These are phyloP conservation scores for Paecilomyces niveus DNA, from an alignment of 2,329 filamentous ascomycete genomes.

Conservation along the genomic window DNA sequence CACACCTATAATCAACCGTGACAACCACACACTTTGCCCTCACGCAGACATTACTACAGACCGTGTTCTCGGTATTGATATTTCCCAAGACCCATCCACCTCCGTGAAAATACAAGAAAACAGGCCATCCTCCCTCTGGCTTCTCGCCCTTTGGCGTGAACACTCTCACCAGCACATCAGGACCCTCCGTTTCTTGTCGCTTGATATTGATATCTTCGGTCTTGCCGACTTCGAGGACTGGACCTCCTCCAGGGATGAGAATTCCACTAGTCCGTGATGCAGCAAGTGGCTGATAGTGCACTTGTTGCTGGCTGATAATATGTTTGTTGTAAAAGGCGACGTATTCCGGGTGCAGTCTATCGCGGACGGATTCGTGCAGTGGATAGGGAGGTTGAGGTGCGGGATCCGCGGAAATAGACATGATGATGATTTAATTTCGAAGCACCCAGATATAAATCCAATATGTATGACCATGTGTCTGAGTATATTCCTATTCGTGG, in stretches of 20 bases:
- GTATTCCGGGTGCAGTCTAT: conserved; percentile 45
- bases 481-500: neutral
- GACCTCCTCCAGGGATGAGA: conserved; percentile 48
- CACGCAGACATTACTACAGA: conserved; percentile 49
- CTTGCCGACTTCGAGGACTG: conserved; percentile 42
- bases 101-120: conserved; percentile 52
- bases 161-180: conserved; percentile 41
- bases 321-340: conserved; percentile 47
- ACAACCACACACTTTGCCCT: conserved; percentile 47
- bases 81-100: conserved; percentile 54
- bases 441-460: neutral
- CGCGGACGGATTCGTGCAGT: conserved; percentile 41
- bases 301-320: conserved; percentile 46
- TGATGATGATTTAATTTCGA: neutral
- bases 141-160: conserved; percentile 44
- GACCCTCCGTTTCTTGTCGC: conserved; percentile 41
- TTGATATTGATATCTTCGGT: conserved; percentile 38
- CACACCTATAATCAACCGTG: conserved; percentile 49
- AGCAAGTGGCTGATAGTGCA: conserved; percentile 48
- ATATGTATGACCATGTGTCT: too few relatives aligned
- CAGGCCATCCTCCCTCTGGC: conserved; percentile 47
- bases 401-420: conserved; percentile 3
- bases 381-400: conserved; percentile 37
- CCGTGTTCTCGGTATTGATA: conserved; percentile 52
- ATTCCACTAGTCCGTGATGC: conserved; percentile 45